Conservation (phyloP, 1,284 basidiomycete genomes). For the Cryptococcus sp. region DNA sequence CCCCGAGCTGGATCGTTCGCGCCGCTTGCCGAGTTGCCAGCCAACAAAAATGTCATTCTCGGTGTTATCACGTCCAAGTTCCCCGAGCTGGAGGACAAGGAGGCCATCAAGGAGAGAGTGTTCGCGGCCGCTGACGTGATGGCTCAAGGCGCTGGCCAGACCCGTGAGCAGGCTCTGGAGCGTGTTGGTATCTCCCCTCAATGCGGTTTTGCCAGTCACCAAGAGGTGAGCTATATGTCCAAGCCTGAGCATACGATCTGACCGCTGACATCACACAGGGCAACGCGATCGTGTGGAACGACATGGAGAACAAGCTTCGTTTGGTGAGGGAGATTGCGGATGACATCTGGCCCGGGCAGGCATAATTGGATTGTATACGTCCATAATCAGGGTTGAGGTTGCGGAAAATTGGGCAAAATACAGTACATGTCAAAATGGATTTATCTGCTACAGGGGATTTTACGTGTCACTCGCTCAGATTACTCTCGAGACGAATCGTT, state of each 20-base stretch:
- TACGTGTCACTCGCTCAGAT: constrained; percentile 1
- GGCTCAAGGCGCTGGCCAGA: constrained; percentile 41
- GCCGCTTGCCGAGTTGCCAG: constrained; percentile 66
- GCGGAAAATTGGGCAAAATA: too few species aligned
- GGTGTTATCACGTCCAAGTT: constrained; percentile 75
- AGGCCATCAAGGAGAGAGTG: constrained; percentile 63
- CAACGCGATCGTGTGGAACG: constrained; percentile 38
- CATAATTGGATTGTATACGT: not conserved
- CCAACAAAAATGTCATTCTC: constrained; percentile 65
- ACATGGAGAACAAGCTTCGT: constrained; percentile 42
- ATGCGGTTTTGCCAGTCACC: constrained; percentile 37
- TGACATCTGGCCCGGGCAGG: constrained; percentile 37
- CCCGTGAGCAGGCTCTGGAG: constrained; percentile 27
- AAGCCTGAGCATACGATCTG: not conserved
- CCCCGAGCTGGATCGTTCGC: constrained; percentile 69
- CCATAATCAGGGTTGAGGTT: too few species aligned
- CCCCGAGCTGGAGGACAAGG: constrained; percentile 65
- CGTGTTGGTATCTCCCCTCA: constrained; percentile 42
- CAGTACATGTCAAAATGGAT: too few species aligned
- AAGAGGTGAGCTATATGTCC: constrained; percentile 11
- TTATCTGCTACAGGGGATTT: too few species aligned
- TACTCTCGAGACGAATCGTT: constrained; percentile 16
- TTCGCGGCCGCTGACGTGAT: constrained; percentile 62
- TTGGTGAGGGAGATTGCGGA: constrained; percentile 38
- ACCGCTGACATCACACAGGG: constrained; percentile 13